phyloP scores from a whole-genome alignment of 2,329 filamentous ascomycete genomes.

The Immersiporthe knoxdaviesiana region DNA sequence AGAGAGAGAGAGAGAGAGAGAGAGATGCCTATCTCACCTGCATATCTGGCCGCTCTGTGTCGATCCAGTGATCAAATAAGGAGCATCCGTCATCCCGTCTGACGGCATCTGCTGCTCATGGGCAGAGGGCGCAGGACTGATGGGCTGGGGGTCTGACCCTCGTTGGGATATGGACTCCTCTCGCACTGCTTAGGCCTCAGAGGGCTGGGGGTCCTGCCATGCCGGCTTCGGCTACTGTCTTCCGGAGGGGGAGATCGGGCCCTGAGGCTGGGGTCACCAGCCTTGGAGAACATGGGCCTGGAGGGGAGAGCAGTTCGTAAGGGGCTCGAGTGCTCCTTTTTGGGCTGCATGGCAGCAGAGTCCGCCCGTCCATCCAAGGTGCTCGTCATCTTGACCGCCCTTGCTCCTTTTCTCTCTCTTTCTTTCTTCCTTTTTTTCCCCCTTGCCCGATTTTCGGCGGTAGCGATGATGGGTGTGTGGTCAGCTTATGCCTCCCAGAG shows the following conservation, averaged over 20 bases:
- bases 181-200: slow-evolving; percentile 21
- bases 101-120: slow-evolving; percentile 21
- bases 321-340: slow-evolving; percentile 24
- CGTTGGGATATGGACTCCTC: slow-evolving; percentile 22
- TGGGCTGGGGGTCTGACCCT: slow-evolving; percentile 30
- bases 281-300: slow-evolving; percentile 33
- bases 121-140: slow-evolving; percentile 27
- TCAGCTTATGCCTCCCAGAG: slow-evolving; percentile 24
- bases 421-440: background rate
- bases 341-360: slow-evolving; percentile 16
- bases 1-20: slow-evolving; percentile 1
- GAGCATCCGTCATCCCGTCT: slow-evolving; percentile 24
- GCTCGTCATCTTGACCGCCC: slow-evolving; percentile 29
- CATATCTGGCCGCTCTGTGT: slow-evolving; percentile 66
- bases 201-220: slow-evolving; percentile 27
- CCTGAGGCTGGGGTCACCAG: slow-evolving; percentile 23
- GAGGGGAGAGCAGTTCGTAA: slow-evolving; percentile 34
- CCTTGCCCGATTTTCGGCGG: background rate
- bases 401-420: background rate
- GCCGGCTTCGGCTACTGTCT: slow-evolving; percentile 28
- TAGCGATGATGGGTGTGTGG: slow-evolving; percentile 7
- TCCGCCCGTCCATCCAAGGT: slow-evolving; percentile 25
- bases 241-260: slow-evolving; percentile 34
- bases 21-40: slow-evolving; percentile 56
- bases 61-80: slow-evolving; percentile 7